Conservation (phyloP, 768 basidiomycete species). For the Suillus alpinus region DNA sequence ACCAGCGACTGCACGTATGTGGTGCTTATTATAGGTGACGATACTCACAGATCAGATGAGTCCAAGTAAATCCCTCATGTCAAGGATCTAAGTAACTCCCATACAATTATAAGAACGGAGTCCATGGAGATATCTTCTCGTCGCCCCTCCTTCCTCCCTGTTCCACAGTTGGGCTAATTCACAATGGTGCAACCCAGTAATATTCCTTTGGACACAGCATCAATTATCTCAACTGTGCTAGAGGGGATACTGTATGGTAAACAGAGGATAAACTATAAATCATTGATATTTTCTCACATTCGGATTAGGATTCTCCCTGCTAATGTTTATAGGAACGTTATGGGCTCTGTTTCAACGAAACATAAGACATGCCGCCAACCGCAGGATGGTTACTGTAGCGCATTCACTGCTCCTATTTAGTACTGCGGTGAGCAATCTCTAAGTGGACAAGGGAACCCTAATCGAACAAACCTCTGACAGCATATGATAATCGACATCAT, state of each 20-base stretch:
- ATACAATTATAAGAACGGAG: neutral
- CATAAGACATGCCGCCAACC: slow-evolving; percentile 1
- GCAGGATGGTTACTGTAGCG: slow-evolving; percentile 16
- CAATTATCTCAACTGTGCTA: slow-evolving; percentile 22
- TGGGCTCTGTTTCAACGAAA: slow-evolving; percentile 17
- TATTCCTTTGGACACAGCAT: slow-evolving; percentile 18
- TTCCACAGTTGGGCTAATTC: neutral
- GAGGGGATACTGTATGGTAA: slow-evolving; percentile 27
- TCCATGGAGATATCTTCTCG: neutral
- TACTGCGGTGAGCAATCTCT: slow-evolving; percentile 15
- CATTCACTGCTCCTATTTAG: slow-evolving; percentile 22
- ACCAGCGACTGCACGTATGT: neutral
- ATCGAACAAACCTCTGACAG: neutral
- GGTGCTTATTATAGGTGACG: neutral
- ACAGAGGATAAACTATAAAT: neutral
- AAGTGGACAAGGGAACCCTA: neutral
- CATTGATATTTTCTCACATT: neutral
- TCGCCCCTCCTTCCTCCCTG: neutral
- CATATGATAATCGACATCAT: slow-evolving; percentile 19
- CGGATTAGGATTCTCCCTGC: slow-evolving; percentile 23
- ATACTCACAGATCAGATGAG: neutral
- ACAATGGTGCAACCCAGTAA: slow-evolving; percentile 3
- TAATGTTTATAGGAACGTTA: slow-evolving; percentile 29
- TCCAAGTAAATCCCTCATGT: neutral
- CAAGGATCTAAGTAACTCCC: neutral